Conservation (phyloP, 495 filamentous ascomycete species). For the Hypoxylon lenormandii region DNA sequence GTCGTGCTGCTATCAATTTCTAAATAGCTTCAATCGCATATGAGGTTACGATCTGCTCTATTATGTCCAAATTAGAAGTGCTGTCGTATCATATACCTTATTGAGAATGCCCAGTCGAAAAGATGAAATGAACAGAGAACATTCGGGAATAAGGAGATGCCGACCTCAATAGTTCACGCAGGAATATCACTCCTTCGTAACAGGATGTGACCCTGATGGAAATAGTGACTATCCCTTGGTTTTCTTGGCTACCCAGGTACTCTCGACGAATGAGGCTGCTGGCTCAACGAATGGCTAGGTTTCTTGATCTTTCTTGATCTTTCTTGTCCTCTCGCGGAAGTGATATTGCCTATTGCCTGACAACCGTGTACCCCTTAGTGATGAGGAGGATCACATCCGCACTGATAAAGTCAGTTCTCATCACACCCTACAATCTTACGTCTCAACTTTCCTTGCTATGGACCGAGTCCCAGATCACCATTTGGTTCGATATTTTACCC, state of each 20-base stretch:
- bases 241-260: not conserved
- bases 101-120: too few species aligned
- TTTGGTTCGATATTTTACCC: too few species aligned
- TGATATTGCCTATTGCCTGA: constrained; percentile 7
- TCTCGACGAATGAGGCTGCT: not conserved
- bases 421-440: constrained; percentile 27
- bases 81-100: too few species aligned
- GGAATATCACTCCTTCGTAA: too few species aligned
- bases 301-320: constrained; percentile 1
- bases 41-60: not conserved
- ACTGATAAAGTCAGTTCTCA: not conserved
- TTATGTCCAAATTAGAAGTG: not conserved
- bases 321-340: not conserved
- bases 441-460: constrained; percentile 4
- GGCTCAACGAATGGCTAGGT: constrained; percentile 3
- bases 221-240: too few species aligned
- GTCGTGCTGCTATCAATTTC: constrained; percentile 4
- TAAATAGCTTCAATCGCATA: not conserved
- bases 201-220: too few species aligned
- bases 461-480: not conserved
- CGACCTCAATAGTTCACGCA: too few species aligned
- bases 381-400: constrained; percentile 1
- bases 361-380: not conserved
- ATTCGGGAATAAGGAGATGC: too few species aligned
- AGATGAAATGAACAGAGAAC: too few species aligned